These are phyloP conservation scores for Chamaecyparis obtusa DNA, from an alignment of 75 land plant genomes.

Conservation along the genomic window DNA sequence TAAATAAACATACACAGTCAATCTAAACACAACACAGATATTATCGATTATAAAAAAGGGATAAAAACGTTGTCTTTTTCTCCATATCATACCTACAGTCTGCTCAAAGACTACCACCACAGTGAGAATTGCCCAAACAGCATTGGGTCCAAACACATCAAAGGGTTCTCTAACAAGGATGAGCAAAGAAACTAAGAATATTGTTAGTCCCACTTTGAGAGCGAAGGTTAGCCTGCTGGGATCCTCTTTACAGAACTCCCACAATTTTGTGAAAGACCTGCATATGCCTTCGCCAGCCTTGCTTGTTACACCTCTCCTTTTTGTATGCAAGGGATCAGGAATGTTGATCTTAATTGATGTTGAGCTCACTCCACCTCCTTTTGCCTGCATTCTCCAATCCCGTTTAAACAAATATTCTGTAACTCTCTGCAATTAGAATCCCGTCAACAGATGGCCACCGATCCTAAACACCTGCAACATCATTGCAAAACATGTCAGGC, in stretches of 20 bases:
- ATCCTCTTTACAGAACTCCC: constrained; percentile 50
- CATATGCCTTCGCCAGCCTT: neutral
- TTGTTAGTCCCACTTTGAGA: constrained; percentile 55
- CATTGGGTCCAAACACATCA: constrained; percentile 51
- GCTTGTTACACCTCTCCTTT: neutral
- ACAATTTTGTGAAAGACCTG: constrained; percentile 11
- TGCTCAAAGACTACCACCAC: constrained; percentile 75
- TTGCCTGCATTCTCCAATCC: neutral
- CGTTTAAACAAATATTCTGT: neutral
- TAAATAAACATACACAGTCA: too few species aligned
- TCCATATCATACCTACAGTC: constrained; percentile 55
- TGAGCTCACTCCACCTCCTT: neutral
- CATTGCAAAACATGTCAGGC: neutral
- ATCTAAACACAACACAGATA: too few species aligned
- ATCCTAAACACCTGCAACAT: neutral
- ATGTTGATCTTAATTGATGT: neutral
- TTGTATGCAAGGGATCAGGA: neutral
- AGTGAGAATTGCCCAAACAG: constrained; percentile 73
- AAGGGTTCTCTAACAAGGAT: constrained; percentile 41
- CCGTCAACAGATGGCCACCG: neutral
- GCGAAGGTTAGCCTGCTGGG: constrained; percentile 43
- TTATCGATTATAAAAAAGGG: too few species aligned
- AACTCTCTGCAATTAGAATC: neutral
- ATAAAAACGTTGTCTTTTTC: too few species aligned
- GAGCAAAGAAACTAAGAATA: constrained; percentile 54